Conservation (phyloP, 306 rosid species). For the Acacia acuminata region DNA sequence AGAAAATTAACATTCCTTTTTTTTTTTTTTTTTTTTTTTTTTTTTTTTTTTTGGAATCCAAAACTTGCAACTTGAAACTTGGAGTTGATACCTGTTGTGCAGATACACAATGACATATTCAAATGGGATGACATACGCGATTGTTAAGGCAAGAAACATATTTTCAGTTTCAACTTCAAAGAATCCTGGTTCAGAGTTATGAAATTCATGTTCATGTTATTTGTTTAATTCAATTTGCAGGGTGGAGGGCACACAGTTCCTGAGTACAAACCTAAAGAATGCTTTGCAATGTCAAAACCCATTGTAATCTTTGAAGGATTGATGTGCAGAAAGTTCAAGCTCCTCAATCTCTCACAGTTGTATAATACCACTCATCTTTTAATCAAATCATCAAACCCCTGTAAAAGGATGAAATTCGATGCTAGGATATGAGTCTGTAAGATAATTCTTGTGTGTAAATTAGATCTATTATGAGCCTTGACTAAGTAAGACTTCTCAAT, state of each 20-base stretch:
- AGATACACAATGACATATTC: conserved; percentile 47
- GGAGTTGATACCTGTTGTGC: neutral
- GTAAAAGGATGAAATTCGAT: neutral
- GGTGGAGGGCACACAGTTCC: conserved; percentile 56
- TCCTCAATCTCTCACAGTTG: neutral
- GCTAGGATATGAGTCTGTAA: neutral
- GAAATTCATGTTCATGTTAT: neutral
- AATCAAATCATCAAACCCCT: neutral
- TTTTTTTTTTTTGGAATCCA: neutral
- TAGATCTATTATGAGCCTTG: no score
- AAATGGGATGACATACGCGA: conserved; percentile 49
- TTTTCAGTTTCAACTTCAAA: neutral
- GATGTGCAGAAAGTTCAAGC: neutral
- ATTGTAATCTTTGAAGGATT: conserved; percentile 8
- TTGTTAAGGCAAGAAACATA: conserved; percentile 40
- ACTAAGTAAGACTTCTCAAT: no score
- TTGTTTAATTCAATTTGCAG: conserved; percentile 18
- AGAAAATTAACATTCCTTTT: neutral
- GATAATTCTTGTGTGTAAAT: neutral
- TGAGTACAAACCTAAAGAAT: conserved; percentile 36
- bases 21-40: no score
- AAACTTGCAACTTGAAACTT: neutral
- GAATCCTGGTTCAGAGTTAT: no score
- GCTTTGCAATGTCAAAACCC: conserved; percentile 37
- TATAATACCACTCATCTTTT: neutral